Evolutionary conservation across 352 stramenopile species (phyloP), one percentile per base, ranked within the genome.

Genomic region (Globisporangium radiosum): DNA sequence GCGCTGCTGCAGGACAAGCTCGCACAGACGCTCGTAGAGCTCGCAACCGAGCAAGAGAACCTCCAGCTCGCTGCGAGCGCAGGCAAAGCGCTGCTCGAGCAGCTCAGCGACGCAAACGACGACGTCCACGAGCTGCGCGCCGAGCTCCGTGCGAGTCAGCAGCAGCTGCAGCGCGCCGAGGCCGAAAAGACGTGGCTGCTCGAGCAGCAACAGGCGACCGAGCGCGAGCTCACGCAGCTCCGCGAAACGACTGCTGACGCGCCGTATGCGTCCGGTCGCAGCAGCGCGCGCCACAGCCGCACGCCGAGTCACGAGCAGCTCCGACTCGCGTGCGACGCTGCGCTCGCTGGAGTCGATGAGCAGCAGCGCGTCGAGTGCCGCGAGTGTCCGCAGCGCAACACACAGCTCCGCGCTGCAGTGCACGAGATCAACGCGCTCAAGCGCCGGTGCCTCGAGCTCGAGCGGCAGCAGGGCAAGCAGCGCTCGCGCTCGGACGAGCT

Each of bases 381-480:
- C 44, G 50, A 6, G 40, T 52, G 62, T 66, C 57, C 63, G 60
- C 17, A 56, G 58, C 4, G 47, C 60, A 25, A 36, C 9, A 11
- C 39, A 19, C 55, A 65, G 25, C 39, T 55, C n/a, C 39, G 49
- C 7, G 49, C 38, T 5, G 43, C 55, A 8, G 14, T 57, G 38
- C 17, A 56, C 9, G 25, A 58, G 47, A 58, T 45, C 40, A 69
- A 85, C 43, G 64, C 70, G 38, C 56, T 84, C 15, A 66, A 70
- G 37, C 77, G 73, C 1, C 65, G 71, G n/a, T 85, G 75, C 36
- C 37, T 82, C 19, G 72, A 82, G 48, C 58, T 87, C 25, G 72
- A 72, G 17, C 47, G 52, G 0, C 63, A 80, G 57, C 59, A 65
- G 0, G 67, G 66, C 10, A 64, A 69, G 3, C 63, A 75, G n/a